Percentiles rank a stretch among this genome's conserved stretches.
Evolutionary conservation across 2,329 filamentous ascomycete species (phyloP).

Genomic region (Hymenoscyphus albidus): DNA sequence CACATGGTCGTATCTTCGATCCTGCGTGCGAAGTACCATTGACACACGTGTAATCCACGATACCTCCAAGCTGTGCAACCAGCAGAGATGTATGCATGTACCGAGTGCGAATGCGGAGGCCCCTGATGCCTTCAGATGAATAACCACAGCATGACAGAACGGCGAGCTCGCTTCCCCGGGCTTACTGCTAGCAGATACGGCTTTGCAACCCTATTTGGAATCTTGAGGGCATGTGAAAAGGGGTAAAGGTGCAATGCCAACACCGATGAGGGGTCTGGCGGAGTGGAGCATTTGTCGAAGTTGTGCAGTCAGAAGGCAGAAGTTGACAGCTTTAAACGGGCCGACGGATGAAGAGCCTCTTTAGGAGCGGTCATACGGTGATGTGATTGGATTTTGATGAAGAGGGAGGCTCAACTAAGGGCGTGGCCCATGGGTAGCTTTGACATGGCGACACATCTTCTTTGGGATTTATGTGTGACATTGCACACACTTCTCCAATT

Average conservation of each 20-base stretch:
- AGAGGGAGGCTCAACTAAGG: not conserved
- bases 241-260: not conserved
- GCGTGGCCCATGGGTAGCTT: not conserved
- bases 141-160: not conserved
- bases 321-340: not conserved
- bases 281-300: not conserved
- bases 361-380: not conserved
- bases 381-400: not conserved
- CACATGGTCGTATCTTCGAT: not conserved
- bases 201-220: not conserved
- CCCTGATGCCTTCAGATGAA: not conserved
- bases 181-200: not conserved
- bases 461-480: not conserved
- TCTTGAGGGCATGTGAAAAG: not conserved
- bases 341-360: not conserved
- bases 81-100: not conserved
- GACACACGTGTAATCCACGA: not conserved
- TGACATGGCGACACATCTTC: not conserved
- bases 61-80: not conserved
- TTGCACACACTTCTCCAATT: not conserved
- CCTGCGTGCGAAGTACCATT: not conserved
- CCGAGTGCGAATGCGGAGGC: not conserved
- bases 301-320: not conserved
- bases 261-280: not conserved
- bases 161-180: not conserved